Conservation (phyloP, 108 stramenopile genomes). For the Skeletonema grethae region DNA sequence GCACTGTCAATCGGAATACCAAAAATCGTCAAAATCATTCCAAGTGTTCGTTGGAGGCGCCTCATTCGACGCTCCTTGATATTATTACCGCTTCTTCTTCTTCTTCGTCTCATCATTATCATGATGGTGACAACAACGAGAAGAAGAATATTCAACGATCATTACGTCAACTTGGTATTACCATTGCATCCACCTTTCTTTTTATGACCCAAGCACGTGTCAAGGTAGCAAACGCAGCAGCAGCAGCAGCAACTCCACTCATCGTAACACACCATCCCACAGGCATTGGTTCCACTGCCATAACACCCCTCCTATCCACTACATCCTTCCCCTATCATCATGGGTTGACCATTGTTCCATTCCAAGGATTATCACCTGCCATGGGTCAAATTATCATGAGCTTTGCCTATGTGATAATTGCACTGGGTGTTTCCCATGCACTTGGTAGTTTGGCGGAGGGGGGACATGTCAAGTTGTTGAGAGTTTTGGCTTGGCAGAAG, state of each 20-base stretch:
- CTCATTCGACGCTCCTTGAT: neutral
- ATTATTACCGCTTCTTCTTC: neutral
- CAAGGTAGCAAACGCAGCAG: neutral
- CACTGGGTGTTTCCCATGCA: neutral
- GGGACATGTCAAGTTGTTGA: neutral
- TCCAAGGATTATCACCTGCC: neutral
- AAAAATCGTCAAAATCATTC: constrained; percentile 3
- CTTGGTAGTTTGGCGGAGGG: neutral
- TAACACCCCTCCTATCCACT: neutral
- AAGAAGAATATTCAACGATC: neutral
- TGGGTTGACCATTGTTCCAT: neutral
- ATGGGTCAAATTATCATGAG: neutral
- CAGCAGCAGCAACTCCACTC: neutral
- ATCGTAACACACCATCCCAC: neutral
- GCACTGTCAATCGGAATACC: neutral
- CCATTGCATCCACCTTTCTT: neutral
- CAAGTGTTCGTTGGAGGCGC: neutral
- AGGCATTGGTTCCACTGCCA: neutral
- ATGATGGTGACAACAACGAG: neutral
- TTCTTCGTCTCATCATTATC: neutral
- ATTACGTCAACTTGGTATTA: constrained; percentile 3
- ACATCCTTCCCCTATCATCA: neutral
- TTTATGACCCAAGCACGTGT: neutral
- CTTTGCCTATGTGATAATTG: neutral
- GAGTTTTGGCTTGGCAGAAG: neutral